These are phyloP conservation scores for Lophiotrema nucula DNA, from an alignment of 495 filamentous ascomycete species.

Conservation along the genomic window DNA sequence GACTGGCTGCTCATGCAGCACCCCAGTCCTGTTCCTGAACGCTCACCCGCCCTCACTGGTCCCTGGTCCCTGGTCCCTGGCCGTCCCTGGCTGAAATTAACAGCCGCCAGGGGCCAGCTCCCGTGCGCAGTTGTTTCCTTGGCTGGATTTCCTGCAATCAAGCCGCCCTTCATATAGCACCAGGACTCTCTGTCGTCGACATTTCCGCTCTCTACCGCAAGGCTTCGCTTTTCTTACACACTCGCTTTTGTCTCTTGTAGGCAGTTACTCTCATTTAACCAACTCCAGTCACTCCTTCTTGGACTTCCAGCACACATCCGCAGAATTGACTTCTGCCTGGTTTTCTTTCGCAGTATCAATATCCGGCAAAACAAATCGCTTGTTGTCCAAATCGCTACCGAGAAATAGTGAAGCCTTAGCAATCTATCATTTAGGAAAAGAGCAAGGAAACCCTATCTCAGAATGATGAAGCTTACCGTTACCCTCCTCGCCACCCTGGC, in stretches of 20 bases:
- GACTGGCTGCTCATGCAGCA: constrained; percentile 5
- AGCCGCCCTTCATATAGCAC: constrained; percentile 14
- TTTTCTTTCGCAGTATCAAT: constrained; percentile 32
- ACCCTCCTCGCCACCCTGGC: constrained; percentile 26
- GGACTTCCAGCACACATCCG: constrained; percentile 3
- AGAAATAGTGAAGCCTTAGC: constrained; percentile 9
- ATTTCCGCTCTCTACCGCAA: constrained; percentile 26
- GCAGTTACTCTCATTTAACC: constrained; percentile 22
- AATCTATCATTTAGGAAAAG: constrained; percentile 20
- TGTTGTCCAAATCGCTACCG: constrained; percentile 9
- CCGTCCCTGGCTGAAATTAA: constrained; percentile 30
- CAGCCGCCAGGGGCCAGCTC: constrained; percentile 11
- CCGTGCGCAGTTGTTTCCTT: constrained; percentile 12
- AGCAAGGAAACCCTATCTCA: constrained; percentile 25
- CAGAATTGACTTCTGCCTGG: constrained; percentile 35
- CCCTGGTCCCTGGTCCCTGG: neutral
- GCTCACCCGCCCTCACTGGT: neutral
- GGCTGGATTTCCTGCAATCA: constrained; percentile 29
- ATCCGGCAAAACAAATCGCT: constrained; percentile 19
- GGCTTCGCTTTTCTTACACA: constrained; percentile 23
- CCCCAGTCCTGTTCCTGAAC: constrained; percentile 6
- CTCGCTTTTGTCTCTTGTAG: constrained; percentile 27
- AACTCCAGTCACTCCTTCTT: constrained; percentile 31
- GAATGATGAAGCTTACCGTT: constrained; percentile 33
- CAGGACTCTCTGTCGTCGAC: neutral